Base-by-base conservation (phyloP, 805 yeast species). In the Yarrowia deformans region DNA sequence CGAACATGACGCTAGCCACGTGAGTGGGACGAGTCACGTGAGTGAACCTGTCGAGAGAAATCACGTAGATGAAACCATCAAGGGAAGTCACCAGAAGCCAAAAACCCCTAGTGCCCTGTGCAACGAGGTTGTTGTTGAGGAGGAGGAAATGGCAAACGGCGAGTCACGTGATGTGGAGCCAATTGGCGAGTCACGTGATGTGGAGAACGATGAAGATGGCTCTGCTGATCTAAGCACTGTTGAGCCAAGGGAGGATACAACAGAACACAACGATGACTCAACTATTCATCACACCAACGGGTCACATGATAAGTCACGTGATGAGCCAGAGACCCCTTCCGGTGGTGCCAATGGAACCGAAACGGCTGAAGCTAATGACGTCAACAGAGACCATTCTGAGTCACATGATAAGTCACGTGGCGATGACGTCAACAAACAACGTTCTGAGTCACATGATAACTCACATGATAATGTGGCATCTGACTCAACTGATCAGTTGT, bases 1-100 rank as follows among this genome's bases (percentile, higher is more conserved):
- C 69, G 82, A 82, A 3, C 5, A 23, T 43, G 8, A 42, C 45
- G 23, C 12, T 19, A 32, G 54, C 32, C 54, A 16, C 14, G 54
- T 49, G 54, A 32, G 46, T 18, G 46, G 23, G 1, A 8, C 18
- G 46, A 43, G 29, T 23, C 29, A 23, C 29, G 29, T 23, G 29
- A 4, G 4, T 23, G 29, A 23, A n/a, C n/a, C n/a, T n/a, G 4
- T 46, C 9, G 14, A 18, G 49, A 10, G 8, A 6, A 9, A 1
- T 34, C 37, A 34, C 37, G 37, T 34, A 4, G 29, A 23, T 23
- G 29, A 23, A 23, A 23, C 29, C 29, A 23, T 23, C 4, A 34
- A 34, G 37, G 14, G 32, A 19, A 13, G 18, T 39, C 42, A 12
- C 18, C 45, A 40, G 14, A 14, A 10, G 6, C 16, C 54, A 13